Evolutionary conservation across 2,329 filamentous ascomycete genomes (phyloP).

Genomic region (Sphaerulina vaccinii): DNA sequence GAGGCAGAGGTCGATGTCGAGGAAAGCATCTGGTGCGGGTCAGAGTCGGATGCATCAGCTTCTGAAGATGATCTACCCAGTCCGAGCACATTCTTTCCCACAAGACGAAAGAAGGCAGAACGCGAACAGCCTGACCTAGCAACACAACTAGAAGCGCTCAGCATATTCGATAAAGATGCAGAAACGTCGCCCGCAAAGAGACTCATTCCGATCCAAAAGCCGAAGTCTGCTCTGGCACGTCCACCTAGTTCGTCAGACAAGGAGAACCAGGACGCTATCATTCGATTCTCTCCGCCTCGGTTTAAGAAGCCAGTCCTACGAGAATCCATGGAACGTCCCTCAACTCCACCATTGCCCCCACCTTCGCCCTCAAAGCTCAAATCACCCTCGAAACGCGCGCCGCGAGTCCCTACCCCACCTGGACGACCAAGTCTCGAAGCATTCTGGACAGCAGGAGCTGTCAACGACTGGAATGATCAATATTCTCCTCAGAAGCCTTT

Average conservation of each 20-base stretch:
- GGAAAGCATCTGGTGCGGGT: conserved; percentile 39
- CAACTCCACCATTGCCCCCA: conserved; percentile 44
- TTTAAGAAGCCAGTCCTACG: conserved; percentile 19
- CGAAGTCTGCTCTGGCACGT: neutral
- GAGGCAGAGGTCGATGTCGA: conserved; percentile 32
- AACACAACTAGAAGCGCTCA: conserved; percentile 19
- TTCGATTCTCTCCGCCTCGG: conserved; percentile 31
- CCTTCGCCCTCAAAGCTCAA: conserved; percentile 44
- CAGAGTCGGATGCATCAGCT: conserved; percentile 22
- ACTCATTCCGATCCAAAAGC: neutral
- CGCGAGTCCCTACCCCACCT: conserved; percentile 54
- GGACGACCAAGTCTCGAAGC: conserved; percentile 55
- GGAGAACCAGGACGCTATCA: conserved; percentile 30
- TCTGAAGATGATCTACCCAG: conserved; percentile 33
- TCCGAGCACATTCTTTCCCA: conserved; percentile 28
- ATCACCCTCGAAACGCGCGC: conserved; percentile 50
- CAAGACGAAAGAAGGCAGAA: conserved; percentile 10
- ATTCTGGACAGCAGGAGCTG: conserved; percentile 60
- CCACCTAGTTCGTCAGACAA: conserved; percentile 31
- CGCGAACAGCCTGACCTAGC: conserved; percentile 11
- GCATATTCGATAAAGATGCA: conserved; percentile 21
- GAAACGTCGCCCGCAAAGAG: neutral
- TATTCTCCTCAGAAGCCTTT: conserved; percentile 55
- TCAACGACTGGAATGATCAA: conserved; percentile 65
- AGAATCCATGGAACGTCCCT: conserved; percentile 20